Base-by-base conservation (phyloP, 768 basidiomycete genomes). In the Tylopilus plumbeoviolaceoides region DNA sequence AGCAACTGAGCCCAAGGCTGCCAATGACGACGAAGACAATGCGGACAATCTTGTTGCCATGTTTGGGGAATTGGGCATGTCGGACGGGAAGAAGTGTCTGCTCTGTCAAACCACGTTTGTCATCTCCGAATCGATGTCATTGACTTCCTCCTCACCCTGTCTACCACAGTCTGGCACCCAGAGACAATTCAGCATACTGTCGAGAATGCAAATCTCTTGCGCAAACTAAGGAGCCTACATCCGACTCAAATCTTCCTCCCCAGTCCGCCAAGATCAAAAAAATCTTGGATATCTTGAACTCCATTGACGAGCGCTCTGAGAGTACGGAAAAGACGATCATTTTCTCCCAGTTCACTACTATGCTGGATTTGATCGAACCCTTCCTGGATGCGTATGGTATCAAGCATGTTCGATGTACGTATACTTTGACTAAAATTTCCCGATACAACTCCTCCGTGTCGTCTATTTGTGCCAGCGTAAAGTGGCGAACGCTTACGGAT, bases 261-360 rank as follows among this genome's bases (percentile, higher is more conserved):
- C 76, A 80, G 28, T 93, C 91, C 7, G 85, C 95, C 18, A 99
- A 99, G 71, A 90, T 92, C 48, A 78, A 85, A 30, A 92, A 87
- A 79, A 78, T 91, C 36, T 60, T 97, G 44, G 78, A 87, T 61
- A 69, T 98, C 10, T 72, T 99, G 39, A 60, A 72, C 11, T 77
- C 83, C 17, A 83, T 93, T 48, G 79, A 85, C 15, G 71, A 76
- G 44, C 75, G 81, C 47, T 76, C 81, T 11, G 70, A 79, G 14
- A 67, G 76, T 15, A 70, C 73, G 55, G 92, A 97, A 65, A 99
- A 98, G 78, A 95, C 94, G 0, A 98, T 98, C 57, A 84, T 99
- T 20, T 98, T 98, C 66, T 94, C 91, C 0, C 95, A 97, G 64
- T 91, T 91, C 57, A 98, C 95, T 1, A 77, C 79, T 48, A 84